Evolutionary conservation across 169 alveolate genomes (phyloP).

Genomic region (Eimeria falciformis): DNA sequence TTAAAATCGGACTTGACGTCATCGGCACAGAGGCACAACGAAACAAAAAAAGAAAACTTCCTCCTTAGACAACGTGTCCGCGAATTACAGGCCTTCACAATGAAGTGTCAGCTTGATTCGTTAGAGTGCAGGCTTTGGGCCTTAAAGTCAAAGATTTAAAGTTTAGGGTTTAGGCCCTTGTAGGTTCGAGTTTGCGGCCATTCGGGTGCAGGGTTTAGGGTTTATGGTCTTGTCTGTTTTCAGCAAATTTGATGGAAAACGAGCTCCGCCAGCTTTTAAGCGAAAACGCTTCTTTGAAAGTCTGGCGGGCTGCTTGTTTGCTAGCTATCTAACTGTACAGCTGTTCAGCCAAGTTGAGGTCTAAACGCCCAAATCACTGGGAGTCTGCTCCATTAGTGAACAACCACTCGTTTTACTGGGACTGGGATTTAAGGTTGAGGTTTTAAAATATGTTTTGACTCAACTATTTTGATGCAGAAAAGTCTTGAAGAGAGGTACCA

Average conservation of each 20-base stretch:
- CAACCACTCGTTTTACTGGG: too few species aligned
- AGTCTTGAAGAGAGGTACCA: conserved; percentile 59
- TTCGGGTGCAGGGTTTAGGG: background rate
- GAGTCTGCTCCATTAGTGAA: too few species aligned
- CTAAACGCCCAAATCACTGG: too few species aligned
- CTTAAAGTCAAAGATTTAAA: background rate
- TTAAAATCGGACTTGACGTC: conserved; percentile 38
- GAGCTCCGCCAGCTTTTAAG: conserved; percentile 44
- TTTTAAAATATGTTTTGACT: too few species aligned
- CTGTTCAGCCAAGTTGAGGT: background rate
- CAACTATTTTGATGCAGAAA: conserved; percentile 23
- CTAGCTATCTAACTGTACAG: too few species aligned
- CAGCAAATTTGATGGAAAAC: conserved; percentile 56
- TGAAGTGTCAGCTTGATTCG: conserved; percentile 13
- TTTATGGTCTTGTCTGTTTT: background rate
- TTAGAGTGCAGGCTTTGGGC: background rate
- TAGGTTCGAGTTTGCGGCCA: background rate
- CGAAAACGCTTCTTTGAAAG: conserved; percentile 34
- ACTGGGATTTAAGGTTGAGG: too few species aligned
- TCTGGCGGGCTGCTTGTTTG: too few species aligned
- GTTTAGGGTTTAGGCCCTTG: conserved; percentile 24
- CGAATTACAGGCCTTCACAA: conserved; percentile 34
- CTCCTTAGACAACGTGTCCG: conserved; percentile 15
- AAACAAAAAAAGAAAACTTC: conserved; percentile 18
- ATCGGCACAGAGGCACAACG: conserved; percentile 38